phyloP scores from a whole-genome alignment of 2,329 filamentous ascomycete species.

The Myriosclerotinia duriaeana region DNA sequence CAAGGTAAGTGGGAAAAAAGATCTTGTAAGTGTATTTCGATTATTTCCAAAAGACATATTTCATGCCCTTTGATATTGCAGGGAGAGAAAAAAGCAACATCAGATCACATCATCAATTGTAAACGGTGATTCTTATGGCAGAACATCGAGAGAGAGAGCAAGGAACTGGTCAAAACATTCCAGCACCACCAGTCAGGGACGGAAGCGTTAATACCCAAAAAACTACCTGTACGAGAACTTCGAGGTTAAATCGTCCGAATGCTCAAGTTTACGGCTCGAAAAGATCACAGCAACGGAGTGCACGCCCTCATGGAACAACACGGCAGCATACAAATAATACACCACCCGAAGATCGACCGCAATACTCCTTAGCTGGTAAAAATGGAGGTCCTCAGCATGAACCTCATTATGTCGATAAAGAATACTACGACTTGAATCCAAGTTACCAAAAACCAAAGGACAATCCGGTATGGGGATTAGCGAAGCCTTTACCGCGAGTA shows the following conservation, averaged over 20 bases:
- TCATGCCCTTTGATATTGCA: background rate
- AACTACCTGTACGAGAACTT: background rate
- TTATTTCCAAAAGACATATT: background rate
- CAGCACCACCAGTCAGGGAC: conserved; percentile 2
- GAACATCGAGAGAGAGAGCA: conserved; percentile 1
- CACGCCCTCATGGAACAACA: conserved; percentile 8
- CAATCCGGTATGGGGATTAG: conserved; percentile 29
- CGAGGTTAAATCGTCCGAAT: conserved; percentile 7
- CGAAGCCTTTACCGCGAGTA: conserved; percentile 29
- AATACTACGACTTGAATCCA: conserved; percentile 29
- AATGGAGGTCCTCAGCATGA: conserved; percentile 1
- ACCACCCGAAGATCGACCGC: background rate
- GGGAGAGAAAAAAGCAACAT: background rate
- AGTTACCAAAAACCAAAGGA: conserved; percentile 26
- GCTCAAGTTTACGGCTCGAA: conserved; percentile 1
- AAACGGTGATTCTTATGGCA: conserved; percentile 11
- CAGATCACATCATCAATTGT: background rate
- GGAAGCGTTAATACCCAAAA: conserved; percentile 15
- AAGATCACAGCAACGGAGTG: conserved; percentile 1
- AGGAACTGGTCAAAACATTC: background rate
- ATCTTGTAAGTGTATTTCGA: conserved; percentile 2
- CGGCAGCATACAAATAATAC: conserved; percentile 8
- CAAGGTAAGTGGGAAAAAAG: background rate
- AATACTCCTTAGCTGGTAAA: conserved; percentile 20
- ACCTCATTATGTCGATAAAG: conserved; percentile 25